Percentiles rank a stretch among this genome's conserved stretches.
Evolutionary conservation across 192 early-diverging fungal species (phyloP).

Genomic region (Spizellomyces sp.): DNA sequence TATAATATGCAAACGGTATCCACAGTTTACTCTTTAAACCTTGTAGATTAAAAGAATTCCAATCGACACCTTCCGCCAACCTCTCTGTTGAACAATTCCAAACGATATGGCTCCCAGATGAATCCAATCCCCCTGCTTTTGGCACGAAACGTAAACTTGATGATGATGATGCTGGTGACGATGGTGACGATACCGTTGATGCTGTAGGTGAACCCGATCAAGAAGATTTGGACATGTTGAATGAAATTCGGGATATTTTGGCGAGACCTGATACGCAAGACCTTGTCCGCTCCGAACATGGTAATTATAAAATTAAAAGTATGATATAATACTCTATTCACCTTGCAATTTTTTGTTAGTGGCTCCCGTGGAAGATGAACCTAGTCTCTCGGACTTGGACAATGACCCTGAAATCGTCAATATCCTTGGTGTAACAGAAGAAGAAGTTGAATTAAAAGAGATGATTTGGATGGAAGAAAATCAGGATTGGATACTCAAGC

Average conservation of each 20-base stretch:
- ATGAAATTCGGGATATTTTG: constrained; percentile 1
- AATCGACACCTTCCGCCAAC: constrained; percentile 71
- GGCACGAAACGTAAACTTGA: constrained; percentile 25
- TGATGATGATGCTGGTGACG: constrained; percentile 31
- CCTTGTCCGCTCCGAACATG: background rate
- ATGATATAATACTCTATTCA: too few relatives aligned
- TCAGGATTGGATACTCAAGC: constrained; percentile 76
- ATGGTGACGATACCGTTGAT: constrained; percentile 36
- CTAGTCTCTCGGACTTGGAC: constrained; percentile 45
- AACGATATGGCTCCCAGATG: constrained; percentile 79
- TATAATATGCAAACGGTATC: too few relatives aligned
- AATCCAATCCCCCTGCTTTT: constrained; percentile 85
- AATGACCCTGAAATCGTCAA: constrained; percentile 52
- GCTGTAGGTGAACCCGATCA: constrained; percentile 33
- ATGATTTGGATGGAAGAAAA: constrained; percentile 87
- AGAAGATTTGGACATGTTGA: constrained; percentile 11
- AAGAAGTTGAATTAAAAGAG: constrained; percentile 79
- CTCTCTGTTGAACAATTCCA: constrained; percentile 82
- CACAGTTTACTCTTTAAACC: too few relatives aligned
- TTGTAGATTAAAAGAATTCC: constrained; percentile 83
- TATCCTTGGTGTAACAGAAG: constrained; percentile 61
- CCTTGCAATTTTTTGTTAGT: too few relatives aligned
- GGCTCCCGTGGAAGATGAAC: constrained; percentile 22
- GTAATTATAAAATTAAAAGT: too few relatives aligned
- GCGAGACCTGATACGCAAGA: constrained; percentile 4